Conservation (phyloP, 257 asterid genomes). For the Scutellaria barbata region DNA sequence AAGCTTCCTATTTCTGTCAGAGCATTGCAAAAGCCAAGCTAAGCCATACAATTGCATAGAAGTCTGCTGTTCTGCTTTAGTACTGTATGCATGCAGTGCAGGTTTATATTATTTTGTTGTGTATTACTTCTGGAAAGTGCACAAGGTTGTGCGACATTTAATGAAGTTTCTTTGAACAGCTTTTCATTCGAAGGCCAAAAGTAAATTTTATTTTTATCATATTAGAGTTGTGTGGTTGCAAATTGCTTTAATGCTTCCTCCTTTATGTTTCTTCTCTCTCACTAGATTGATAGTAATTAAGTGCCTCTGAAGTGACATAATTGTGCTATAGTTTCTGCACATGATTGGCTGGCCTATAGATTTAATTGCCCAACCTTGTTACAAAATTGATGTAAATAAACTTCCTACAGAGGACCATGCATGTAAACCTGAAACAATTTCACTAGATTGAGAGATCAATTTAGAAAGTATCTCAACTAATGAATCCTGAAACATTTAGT, state of each 20-base stretch:
- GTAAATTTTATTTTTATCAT: not conserved
- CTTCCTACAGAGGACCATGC: not conserved
- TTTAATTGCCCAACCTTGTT: not conserved
- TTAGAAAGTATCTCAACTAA: not conserved
- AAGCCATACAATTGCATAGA: not conserved
- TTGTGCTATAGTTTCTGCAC: not conserved
- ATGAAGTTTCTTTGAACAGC: not conserved
- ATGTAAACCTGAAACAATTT: too few relatives aligned
- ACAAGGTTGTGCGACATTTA: not conserved
- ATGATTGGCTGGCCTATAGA: not conserved
- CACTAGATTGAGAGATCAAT: not conserved
- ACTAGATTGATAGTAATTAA: not conserved
- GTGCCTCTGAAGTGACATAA: not conserved
- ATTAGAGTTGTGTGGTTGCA: not conserved
- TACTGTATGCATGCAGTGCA: not conserved
- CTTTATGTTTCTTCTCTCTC: not conserved
- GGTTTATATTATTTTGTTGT: not conserved
- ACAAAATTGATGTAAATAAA: not conserved
- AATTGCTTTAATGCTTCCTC: not conserved
- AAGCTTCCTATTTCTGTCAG: not conserved
- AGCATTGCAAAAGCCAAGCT: not conserved
- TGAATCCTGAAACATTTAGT: constrained; percentile 13
- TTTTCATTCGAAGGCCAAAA: not conserved
- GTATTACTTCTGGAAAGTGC: not conserved
- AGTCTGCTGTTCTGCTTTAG: not conserved